These are phyloP conservation scores for Chrysanthemum lavandulifolium DNA, from an alignment of 129 eudicot species.

Conservation along the genomic window DNA sequence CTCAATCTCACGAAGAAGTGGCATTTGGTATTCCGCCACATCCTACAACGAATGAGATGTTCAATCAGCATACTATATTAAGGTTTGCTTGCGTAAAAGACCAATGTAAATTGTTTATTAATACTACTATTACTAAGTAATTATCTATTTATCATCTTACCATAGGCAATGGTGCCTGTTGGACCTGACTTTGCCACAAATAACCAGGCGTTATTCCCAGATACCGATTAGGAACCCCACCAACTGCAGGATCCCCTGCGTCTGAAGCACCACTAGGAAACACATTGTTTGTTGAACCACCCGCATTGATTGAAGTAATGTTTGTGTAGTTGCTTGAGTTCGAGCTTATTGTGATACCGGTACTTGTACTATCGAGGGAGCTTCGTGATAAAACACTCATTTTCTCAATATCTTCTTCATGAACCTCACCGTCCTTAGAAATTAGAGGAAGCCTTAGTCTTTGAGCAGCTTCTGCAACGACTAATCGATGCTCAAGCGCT, in stretches of 20 bases:
- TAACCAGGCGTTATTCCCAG: slow-evolving; percentile 89
- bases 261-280: slow-evolving; percentile 41
- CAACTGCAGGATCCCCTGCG: slow-evolving; percentile 70
- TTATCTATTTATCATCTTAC: slow-evolving; percentile 34
- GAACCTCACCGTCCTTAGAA: slow-evolving; percentile 90
- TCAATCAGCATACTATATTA: neutral
- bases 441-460: slow-evolving; percentile 87
- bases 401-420: slow-evolving; percentile 95
- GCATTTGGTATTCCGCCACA: slow-evolving; percentile 80
- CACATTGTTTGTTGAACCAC: slow-evolving; percentile 36
- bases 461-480: slow-evolving; percentile 98
- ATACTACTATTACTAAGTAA: neutral
- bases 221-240: slow-evolving; percentile 92
- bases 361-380: slow-evolving; percentile 86
- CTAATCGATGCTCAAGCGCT: slow-evolving; percentile 97
- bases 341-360: slow-evolving; percentile 69
- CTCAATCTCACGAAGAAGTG: slow-evolving; percentile 87
- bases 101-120: neutral
- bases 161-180: slow-evolving; percentile 59
- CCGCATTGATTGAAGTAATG: slow-evolving; percentile 39
- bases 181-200: slow-evolving; percentile 90
- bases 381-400: slow-evolving; percentile 91
- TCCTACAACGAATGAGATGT: slow-evolving; percentile 50
- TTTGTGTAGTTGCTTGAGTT: slow-evolving; percentile 70
- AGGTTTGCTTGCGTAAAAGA: neutral